Evolutionary conservation across 225 moss, liverwort and hornwort species (phyloP).

Genomic region (Physcomitrellopsis africana): DNA sequence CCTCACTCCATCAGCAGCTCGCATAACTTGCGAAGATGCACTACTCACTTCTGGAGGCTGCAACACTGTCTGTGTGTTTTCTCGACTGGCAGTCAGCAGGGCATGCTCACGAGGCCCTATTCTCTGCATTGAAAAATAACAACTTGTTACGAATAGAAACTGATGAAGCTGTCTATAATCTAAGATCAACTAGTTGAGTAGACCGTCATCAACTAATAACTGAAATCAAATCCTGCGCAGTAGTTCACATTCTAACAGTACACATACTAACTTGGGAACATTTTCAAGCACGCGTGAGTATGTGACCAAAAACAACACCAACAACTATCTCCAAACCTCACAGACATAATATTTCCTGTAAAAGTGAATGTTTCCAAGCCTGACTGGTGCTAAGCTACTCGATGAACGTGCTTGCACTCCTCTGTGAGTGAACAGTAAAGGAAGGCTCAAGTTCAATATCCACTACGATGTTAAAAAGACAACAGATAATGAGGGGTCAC

Average conservation of each 20-base stretch:
- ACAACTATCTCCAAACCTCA: background rate
- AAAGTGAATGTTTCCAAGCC: background rate
- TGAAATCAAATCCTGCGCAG: background rate
- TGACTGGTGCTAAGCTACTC: background rate
- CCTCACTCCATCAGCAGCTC: constrained; percentile 46
- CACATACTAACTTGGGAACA: constrained; percentile 14
- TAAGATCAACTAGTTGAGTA: background rate
- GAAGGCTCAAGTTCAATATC: constrained; percentile 3
- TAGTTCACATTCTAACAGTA: background rate
- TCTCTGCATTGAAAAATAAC: constrained; percentile 64
- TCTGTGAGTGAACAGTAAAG: background rate
- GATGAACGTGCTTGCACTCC: constrained; percentile 7
- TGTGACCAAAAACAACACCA: constrained; percentile 6
- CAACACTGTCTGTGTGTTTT: constrained; percentile 52
- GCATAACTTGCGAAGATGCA: constrained; percentile 41
- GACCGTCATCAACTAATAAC: background rate
- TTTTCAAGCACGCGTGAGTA: background rate
- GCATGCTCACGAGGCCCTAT: constrained; percentile 57
- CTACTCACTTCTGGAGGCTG: constrained; percentile 55
- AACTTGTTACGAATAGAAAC: constrained; percentile 50
- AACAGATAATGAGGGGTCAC: background rate
- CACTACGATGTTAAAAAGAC: constrained; percentile 4
- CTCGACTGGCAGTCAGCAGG: constrained; percentile 57
- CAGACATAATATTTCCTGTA: background rate
- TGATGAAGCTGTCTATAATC: background rate